A percentile compares a stretch with the other conserved stretches of the same genome.
phyloP scores from a whole-genome alignment of 2,329 filamentous ascomycete genomes.

The Monosporascus ibericus region DNA sequence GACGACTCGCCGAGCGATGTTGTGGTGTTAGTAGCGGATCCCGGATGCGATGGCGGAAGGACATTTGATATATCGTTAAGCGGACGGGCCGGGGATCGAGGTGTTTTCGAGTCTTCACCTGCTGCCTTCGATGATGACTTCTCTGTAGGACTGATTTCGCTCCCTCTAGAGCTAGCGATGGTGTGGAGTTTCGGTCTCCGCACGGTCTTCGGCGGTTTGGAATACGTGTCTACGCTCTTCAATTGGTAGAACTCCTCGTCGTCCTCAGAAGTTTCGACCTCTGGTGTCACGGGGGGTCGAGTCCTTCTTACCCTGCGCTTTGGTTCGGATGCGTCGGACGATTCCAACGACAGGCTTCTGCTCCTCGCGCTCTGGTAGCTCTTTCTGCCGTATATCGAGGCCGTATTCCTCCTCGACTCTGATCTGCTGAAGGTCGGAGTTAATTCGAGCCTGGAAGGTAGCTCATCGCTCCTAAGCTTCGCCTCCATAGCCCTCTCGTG shows the following conservation, averaged over 20 bases:
- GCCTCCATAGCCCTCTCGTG: slow-evolving; percentile 42
- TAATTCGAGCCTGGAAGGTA: slow-evolving; percentile 20
- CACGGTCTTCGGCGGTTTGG: neutral
- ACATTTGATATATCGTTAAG: neutral
- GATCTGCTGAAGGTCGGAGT: slow-evolving; percentile 11
- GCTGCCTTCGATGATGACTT: neutral
- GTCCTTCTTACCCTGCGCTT: neutral
- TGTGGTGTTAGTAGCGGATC: neutral
- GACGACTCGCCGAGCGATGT: neutral
- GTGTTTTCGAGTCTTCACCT: neutral
- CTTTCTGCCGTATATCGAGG: slow-evolving; percentile 2
- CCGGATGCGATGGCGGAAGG: neutral
- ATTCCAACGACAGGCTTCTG: slow-evolving; percentile 9
- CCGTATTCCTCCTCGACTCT: slow-evolving; percentile 11
- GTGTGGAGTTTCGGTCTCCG: neutral
- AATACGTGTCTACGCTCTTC: neutral
- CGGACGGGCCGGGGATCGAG: neutral
- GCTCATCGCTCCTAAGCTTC: slow-evolving; percentile 38
- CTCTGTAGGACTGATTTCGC: neutral
- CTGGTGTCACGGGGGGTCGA: neutral
- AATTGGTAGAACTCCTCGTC: slow-evolving; percentile 1
- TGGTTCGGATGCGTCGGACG: neutral
- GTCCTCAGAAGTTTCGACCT: slow-evolving; percentile 1
- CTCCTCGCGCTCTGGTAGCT: slow-evolving; percentile 7
- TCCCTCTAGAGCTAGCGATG: neutral